Conservation (phyloP, 1,139 yeast species). For the Magnusiomyces ingens region DNA sequence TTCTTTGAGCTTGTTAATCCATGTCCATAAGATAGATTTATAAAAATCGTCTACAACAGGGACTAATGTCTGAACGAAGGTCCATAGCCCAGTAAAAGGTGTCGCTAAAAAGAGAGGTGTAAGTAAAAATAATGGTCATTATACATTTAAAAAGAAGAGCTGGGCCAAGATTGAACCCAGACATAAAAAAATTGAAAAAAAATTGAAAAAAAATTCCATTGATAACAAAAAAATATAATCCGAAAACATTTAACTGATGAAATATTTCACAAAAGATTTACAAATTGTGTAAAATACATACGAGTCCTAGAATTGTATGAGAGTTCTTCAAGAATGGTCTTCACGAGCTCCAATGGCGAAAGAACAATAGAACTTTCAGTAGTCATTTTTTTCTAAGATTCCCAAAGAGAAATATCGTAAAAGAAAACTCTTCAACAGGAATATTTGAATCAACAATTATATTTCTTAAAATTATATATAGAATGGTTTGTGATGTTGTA, state of each 20-base stretch:
- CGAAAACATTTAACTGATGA: background rate
- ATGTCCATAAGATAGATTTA: slow-evolving; percentile 27
- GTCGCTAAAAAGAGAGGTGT: slow-evolving; percentile 23
- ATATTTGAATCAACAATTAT: no score
- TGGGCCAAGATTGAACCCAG: background rate
- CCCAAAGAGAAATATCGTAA: no score
- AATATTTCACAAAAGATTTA: background rate
- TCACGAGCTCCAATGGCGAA: slow-evolving; percentile 31
- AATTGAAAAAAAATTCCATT: background rate
- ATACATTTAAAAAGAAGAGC: background rate
- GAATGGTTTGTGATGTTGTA: no score
- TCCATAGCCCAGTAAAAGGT: slow-evolving; percentile 27
- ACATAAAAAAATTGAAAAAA: background rate
- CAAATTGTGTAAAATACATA: slow-evolving; percentile 17
- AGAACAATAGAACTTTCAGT: slow-evolving; percentile 11
- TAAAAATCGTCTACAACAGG: slow-evolving; percentile 25
- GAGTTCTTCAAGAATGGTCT: slow-evolving; percentile 27
- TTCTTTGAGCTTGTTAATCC: slow-evolving; percentile 25
- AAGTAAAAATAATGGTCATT: background rate
- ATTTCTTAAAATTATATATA: no score
- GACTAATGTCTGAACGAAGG: slow-evolving; percentile 20
- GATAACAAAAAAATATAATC: background rate
- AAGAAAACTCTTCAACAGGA: no score
- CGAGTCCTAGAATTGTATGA: slow-evolving; percentile 32
- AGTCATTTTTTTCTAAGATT: background rate